Evolutionary conservation across 1,284 basidiomycete species (phyloP).

Genomic region (Gomphus bonarii): DNA sequence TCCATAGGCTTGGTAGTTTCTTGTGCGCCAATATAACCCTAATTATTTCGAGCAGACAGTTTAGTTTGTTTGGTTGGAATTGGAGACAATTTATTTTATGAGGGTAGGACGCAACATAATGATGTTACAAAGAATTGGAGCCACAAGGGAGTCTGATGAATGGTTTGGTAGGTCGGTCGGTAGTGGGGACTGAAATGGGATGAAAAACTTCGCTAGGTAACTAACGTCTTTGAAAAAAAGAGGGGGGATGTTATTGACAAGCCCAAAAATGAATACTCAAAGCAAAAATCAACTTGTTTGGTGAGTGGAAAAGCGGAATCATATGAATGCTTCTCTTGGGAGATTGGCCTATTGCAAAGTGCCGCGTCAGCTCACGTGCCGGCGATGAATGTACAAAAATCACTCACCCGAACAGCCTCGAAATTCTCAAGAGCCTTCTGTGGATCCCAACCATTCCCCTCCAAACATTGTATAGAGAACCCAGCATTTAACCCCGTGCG

Average conservation of each 20-base stretch:
- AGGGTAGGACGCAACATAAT: no score
- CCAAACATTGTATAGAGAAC: constrained; percentile 73
- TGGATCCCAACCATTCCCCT: constrained; percentile 73
- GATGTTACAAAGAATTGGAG: background rate
- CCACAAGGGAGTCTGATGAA: background rate
- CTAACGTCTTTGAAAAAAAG: background rate
- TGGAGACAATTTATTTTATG: background rate
- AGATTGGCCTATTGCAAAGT: background rate
- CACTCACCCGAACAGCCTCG: constrained; percentile 64
- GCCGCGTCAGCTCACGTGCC: background rate
- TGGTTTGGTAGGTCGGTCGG: background rate
- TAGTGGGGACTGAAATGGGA: background rate
- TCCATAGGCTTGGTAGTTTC: no score
- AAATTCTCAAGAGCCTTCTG: constrained; percentile 72
- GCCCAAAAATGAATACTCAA: background rate
- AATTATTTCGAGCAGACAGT: no score
- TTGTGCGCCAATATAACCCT: no score
- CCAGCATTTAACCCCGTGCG: constrained; percentile 67
- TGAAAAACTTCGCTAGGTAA: background rate
- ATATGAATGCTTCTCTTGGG: constrained; percentile 6
- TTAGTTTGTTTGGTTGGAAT: no score
- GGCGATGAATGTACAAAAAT: background rate
- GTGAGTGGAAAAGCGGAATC: background rate
- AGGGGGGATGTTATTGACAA: background rate
- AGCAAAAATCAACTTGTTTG: background rate